Conservation (phyloP, 129 eudicot genomes). For the Flaveria bidentis region DNA sequence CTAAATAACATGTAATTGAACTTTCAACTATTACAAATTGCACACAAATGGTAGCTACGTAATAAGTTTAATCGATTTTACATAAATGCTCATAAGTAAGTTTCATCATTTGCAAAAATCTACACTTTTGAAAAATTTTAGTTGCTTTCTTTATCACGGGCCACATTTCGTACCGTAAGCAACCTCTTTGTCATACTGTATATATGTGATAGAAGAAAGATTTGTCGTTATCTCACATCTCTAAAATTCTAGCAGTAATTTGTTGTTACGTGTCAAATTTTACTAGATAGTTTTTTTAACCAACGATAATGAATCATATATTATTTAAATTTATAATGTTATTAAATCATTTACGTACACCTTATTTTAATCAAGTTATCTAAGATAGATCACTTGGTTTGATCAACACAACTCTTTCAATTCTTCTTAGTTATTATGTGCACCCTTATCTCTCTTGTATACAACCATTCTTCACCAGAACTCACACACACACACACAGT, state of each 20-base stretch:
- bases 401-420: background rate
- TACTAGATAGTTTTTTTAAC: no score
- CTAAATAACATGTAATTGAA: slow-evolving; percentile 1
- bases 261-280: no score
- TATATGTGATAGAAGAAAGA: no score
- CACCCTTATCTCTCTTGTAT: background rate
- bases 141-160: background rate
- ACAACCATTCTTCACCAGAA: slow-evolving; percentile 9
- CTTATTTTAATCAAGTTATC: background rate
- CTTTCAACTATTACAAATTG: slow-evolving; percentile 2
- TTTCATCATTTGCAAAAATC: background rate
- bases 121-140: no score
- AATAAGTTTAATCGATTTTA: slow-evolving; percentile 10
- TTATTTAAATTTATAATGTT: no score
- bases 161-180: no score
- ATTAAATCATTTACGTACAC: background rate
- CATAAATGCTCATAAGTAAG: slow-evolving; percentile 10
- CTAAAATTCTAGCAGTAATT: no score
- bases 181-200: no score
- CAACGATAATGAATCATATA: no score
- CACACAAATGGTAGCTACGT: slow-evolving; percentile 14
- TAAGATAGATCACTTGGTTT: background rate
- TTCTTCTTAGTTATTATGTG: background rate
- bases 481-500: slow-evolving; percentile 20
- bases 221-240: no score